Evolutionary conservation across 345 rosid genomes (phyloP).

Genomic region (Heritiera fomes): DNA sequence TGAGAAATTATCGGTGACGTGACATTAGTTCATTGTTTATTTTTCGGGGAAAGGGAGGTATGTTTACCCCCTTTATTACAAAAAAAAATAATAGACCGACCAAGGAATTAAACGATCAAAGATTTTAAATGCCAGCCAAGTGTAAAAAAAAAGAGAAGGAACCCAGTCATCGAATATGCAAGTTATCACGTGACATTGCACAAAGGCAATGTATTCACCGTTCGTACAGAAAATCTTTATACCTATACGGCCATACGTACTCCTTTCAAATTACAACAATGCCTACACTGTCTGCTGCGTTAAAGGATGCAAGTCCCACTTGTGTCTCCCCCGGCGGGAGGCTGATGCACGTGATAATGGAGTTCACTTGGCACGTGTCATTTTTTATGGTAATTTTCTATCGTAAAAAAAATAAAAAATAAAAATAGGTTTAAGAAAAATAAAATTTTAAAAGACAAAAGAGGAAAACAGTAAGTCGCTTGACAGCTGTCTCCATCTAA

Average conservation of each 20-base stretch:
- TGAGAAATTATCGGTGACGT: no score
- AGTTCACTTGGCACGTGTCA: constrained; percentile 27
- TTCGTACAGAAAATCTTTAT: constrained; percentile 21
- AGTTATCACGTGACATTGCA: constrained; percentile 37
- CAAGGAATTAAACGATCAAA: background rate
- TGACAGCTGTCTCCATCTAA: constrained; percentile 23
- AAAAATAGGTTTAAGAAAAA: background rate
- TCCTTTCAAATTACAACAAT: constrained; percentile 18
- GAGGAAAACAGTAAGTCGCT: background rate
- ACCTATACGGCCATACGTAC: constrained; percentile 6
- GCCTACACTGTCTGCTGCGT: constrained; percentile 29
- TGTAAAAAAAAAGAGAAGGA: background rate
- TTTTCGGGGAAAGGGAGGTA: no score
- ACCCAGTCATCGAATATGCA: background rate
- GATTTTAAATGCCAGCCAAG: background rate
- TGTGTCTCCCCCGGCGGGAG: constrained; percentile 43
- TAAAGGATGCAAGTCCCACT: constrained; percentile 54
- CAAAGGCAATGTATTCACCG: constrained; percentile 29
- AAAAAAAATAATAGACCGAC: constrained; percentile 9
- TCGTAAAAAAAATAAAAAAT: background rate
- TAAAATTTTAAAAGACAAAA: background rate
- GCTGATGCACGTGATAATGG: constrained; percentile 51
- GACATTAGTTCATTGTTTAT: no score
- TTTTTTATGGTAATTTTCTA: no score
- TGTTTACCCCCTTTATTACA: background rate